These are phyloP conservation scores for Cercophora sp. DNA, from an alignment of 495 filamentous ascomycete species.

Conservation along the genomic window DNA sequence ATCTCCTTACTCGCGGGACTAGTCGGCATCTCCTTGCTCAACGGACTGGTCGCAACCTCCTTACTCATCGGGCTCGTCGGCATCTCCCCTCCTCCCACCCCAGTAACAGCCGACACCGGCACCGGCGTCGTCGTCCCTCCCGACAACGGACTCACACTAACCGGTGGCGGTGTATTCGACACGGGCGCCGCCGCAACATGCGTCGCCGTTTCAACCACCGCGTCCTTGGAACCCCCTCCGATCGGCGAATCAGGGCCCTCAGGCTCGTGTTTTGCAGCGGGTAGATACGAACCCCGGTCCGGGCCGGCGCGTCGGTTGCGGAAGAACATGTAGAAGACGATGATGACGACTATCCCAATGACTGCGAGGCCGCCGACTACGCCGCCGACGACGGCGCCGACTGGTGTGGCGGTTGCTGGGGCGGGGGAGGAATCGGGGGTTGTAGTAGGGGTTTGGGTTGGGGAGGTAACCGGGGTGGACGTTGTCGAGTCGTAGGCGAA, in stretches of 20 bases:
- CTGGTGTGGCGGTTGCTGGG: background rate
- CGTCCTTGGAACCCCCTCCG: background rate
- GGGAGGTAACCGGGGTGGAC: background rate
- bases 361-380: constrained; percentile 7
- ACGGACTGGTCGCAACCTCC: background rate
- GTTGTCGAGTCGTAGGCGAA: background rate
- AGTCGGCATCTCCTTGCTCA: constrained; percentile 2
- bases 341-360: background rate
- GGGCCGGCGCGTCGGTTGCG: background rate
- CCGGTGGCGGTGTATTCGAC: background rate
- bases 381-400: constrained; percentile 4
- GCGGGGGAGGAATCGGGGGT: background rate
- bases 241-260: background rate
- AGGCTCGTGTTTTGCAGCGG: background rate
- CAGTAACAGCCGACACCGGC: background rate
- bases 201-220: background rate
- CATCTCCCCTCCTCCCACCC: background rate
- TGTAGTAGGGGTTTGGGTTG: background rate
- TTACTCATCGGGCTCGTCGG: background rate
- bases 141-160: background rate
- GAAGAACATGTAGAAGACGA: constrained; percentile 3
- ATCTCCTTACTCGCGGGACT: background rate
- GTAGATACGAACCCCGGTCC: background rate
- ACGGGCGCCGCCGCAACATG: background rate
- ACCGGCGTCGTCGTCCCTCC: background rate